Conservation (phyloP, 306 rosid genomes). For the Quercus wislizeni region DNA sequence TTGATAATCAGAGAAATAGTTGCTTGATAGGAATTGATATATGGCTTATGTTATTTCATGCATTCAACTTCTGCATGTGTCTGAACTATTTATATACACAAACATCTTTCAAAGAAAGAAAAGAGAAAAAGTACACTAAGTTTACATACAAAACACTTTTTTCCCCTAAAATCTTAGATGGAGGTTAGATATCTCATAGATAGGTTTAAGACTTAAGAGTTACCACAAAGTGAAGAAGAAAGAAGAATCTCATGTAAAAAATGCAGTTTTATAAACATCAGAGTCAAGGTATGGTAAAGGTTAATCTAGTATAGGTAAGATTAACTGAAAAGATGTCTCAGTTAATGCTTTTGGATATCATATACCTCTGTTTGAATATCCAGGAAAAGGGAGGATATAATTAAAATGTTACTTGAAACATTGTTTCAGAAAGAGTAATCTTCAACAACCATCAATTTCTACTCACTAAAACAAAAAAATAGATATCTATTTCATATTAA, state of each 20-base stretch:
- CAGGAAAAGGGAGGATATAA: background rate
- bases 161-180: background rate
- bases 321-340: background rate
- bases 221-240: background rate
- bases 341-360: background rate
- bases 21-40: constrained; percentile 9
- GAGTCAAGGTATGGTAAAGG: too few relatives aligned
- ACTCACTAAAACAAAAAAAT: background rate
- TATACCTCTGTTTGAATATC: background rate
- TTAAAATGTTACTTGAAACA: background rate
- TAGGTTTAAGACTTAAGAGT: background rate
- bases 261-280: background rate
- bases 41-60: background rate
- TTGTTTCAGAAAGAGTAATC: background rate
- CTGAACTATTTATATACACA: background rate
- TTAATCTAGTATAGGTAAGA: too few relatives aligned
- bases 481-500: background rate
- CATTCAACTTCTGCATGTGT: constrained; percentile 6
- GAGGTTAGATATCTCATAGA: background rate
- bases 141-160: background rate
- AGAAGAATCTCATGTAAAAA: background rate
- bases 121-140: background rate
- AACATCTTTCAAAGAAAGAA: background rate
- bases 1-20: constrained; percentile 35
- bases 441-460: background rate